These are phyloP conservation scores for Phytophthora hybrid DNA, from an alignment of 352 stramenopile genomes.

Conservation along the genomic window DNA sequence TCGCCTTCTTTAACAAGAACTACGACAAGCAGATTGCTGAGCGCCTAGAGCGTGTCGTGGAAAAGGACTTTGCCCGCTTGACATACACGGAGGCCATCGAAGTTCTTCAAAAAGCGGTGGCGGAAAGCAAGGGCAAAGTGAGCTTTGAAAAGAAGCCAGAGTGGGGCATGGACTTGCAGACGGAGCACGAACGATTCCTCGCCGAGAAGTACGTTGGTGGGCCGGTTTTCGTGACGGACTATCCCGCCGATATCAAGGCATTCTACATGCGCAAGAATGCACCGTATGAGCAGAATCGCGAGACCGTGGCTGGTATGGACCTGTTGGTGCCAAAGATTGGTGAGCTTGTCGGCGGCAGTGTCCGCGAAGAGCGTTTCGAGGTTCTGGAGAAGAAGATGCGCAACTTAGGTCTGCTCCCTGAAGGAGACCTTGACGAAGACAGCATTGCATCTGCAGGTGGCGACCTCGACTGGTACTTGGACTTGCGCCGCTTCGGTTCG, in stretches of 20 bases:
- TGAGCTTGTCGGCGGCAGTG: conserved; percentile 97
- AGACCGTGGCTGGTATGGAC: conserved; percentile 98
- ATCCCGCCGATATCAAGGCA: conserved; percentile 97
- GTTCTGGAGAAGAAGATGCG: conserved; percentile 86
- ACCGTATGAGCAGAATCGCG: conserved; percentile 64
- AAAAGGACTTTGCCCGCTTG: conserved; percentile 92
- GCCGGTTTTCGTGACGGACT: conserved; percentile 98
- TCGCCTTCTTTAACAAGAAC: conserved; percentile 95
- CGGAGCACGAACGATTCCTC: conserved; percentile 97
- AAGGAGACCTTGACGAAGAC: conserved; percentile 77
- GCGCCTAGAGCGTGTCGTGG: conserved; percentile 84
- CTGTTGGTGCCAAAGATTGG: conserved; percentile 96
- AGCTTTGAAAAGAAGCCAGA: conserved; percentile 87
- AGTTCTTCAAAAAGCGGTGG: conserved; percentile 88
- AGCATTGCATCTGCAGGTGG: conserved; percentile 33
- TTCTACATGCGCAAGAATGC: conserved; percentile 99
- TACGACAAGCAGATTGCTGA: conserved; percentile 88
- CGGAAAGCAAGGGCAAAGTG: conserved; percentile 43
- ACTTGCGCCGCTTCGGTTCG: conserved; percentile 96
- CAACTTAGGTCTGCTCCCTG: conserved; percentile 52
- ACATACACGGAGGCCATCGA: conserved; percentile 96
- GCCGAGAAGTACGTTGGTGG: conserved; percentile 85
- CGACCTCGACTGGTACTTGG: conserved; percentile 97
- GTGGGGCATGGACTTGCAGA: conserved; percentile 98
- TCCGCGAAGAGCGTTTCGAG: conserved; percentile 95